Evolutionary conservation across 2,329 filamentous ascomycete species (phyloP).

Genomic region (Hymenoscyphus albidus): DNA sequence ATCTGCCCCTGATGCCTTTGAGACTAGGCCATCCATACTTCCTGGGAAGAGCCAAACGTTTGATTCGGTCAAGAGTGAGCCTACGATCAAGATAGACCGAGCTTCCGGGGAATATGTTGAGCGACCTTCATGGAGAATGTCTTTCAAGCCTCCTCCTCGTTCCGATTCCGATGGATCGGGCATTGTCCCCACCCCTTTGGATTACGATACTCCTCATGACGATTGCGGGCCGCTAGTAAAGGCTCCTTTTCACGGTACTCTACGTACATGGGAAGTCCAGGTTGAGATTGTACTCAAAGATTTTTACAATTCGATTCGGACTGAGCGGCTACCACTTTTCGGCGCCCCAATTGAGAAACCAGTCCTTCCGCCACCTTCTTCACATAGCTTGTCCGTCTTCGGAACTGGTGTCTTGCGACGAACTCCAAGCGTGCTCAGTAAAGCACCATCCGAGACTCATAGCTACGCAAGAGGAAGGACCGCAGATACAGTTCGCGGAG

Average conservation of each 20-base stretch:
- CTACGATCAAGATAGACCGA: slow-evolving; percentile 22
- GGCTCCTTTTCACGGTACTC: slow-evolving; percentile 67
- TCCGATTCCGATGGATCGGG: slow-evolving; percentile 35
- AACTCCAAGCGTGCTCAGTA: slow-evolving; percentile 87
- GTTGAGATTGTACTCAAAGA: slow-evolving; percentile 88
- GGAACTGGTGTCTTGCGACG: slow-evolving; percentile 67
- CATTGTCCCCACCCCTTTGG: slow-evolving; percentile 37
- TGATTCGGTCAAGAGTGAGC: slow-evolving; percentile 21
- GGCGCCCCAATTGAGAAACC: slow-evolving; percentile 55
- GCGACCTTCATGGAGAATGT: slow-evolving; percentile 33
- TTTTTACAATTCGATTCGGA: slow-evolving; percentile 85
- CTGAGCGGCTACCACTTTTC: slow-evolving; percentile 81
- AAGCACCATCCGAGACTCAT: slow-evolving; percentile 79
- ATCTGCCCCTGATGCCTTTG: slow-evolving; percentile 63
- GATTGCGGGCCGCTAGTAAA: slow-evolving; percentile 75
- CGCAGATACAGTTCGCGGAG: slow-evolving; percentile 42
- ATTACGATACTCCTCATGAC: slow-evolving; percentile 41
- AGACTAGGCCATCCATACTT: slow-evolving; percentile 50
- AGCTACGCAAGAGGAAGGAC: slow-evolving; percentile 65
- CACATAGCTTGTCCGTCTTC: slow-evolving; percentile 68
- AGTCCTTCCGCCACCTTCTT: slow-evolving; percentile 40
- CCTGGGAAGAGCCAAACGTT: slow-evolving; percentile 37
- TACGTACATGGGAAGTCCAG: slow-evolving; percentile 81
- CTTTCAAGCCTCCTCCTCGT: slow-evolving; percentile 32
- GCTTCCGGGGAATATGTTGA: slow-evolving; percentile 33